Percentiles rank a stretch among this genome's conserved stretches.
Evolutionary conservation across 768 basidiomycete genomes (phyloP).

Genomic region (Podaxis sp.): DNA sequence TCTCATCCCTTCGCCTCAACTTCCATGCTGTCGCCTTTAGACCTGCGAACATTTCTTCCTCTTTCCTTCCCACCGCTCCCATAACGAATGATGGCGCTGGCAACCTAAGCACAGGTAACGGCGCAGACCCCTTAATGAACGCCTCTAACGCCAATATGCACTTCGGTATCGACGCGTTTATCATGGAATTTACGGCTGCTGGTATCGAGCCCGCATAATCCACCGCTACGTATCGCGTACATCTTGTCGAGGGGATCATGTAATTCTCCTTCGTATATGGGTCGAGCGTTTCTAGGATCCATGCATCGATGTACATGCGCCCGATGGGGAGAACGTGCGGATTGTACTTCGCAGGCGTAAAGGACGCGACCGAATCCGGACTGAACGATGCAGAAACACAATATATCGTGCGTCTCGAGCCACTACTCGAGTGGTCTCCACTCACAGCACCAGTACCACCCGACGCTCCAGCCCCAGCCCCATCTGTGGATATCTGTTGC

Average conservation of each 20-base stretch:
- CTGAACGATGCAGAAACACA: constrained; percentile 83
- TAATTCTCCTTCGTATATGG: constrained; percentile 94
- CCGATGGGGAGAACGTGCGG: constrained; percentile 73
- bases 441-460: neutral
- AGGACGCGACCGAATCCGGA: constrained; percentile 58
- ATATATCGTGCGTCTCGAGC: constrained; percentile 66
- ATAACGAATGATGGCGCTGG: constrained; percentile 67
- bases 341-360: constrained; percentile 73
- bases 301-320: constrained; percentile 84
- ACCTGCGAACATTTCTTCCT: constrained; percentile 41
- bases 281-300: constrained; percentile 95
- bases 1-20: constrained; percentile 58
- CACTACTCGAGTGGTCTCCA: constrained; percentile 26
- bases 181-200: constrained; percentile 78
- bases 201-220: constrained; percentile 89
- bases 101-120: constrained; percentile 65
- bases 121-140: constrained; percentile 57
- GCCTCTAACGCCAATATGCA: constrained; percentile 73
- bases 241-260: constrained; percentile 89
- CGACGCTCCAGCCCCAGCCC: constrained; percentile 28
- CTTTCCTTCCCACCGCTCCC: constrained; percentile 43
- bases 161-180: constrained; percentile 76
- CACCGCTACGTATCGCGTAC: constrained; percentile 79
- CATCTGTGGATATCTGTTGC: constrained; percentile 43
- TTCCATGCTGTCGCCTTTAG: constrained; percentile 51